These are phyloP conservation scores for Phytophthora idaei DNA, from an alignment of 352 stramenopile genomes.

Conservation along the genomic window DNA sequence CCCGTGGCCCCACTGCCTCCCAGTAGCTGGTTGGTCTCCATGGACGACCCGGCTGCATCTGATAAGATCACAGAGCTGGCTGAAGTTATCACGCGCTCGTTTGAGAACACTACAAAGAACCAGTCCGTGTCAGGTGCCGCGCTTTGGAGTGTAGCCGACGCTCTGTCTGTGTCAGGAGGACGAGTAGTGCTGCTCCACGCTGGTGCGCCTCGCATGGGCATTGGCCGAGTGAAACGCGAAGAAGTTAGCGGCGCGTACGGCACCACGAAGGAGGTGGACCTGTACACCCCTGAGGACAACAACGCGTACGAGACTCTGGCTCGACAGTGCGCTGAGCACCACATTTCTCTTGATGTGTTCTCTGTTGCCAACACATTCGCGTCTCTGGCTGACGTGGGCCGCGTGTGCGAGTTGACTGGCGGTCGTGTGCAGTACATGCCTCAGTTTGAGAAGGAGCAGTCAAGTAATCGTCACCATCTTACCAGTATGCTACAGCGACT, in stretches of 20 bases:
- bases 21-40: slow-evolving; percentile 82
- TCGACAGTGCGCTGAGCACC: slow-evolving; percentile 68
- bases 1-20: slow-evolving; percentile 73
- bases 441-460: slow-evolving; percentile 86
- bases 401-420: slow-evolving; percentile 85
- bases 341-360: slow-evolving; percentile 89
- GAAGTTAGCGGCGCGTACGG: slow-evolving; percentile 83
- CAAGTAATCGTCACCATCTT: slow-evolving; percentile 83
- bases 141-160: slow-evolving; percentile 80
- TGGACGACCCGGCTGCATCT: slow-evolving; percentile 73
- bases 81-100: slow-evolving; percentile 73
- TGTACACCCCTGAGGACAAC: slow-evolving; percentile 77
- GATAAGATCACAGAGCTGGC: slow-evolving; percentile 75
- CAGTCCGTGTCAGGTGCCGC: slow-evolving; percentile 78
- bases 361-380: slow-evolving; percentile 86
- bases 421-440: slow-evolving; percentile 87
- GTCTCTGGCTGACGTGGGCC: slow-evolving; percentile 80
- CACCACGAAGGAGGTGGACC: slow-evolving; percentile 85
- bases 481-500: slow-evolving; percentile 73
- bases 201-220: slow-evolving; percentile 70
- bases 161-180: slow-evolving; percentile 61
- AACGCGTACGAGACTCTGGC: slow-evolving; percentile 76
- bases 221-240: slow-evolving; percentile 81
- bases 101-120: slow-evolving; percentile 76
- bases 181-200: slow-evolving; percentile 81